phyloP scores from a whole-genome alignment of 345 rosid species.

The Viola odorata region DNA sequence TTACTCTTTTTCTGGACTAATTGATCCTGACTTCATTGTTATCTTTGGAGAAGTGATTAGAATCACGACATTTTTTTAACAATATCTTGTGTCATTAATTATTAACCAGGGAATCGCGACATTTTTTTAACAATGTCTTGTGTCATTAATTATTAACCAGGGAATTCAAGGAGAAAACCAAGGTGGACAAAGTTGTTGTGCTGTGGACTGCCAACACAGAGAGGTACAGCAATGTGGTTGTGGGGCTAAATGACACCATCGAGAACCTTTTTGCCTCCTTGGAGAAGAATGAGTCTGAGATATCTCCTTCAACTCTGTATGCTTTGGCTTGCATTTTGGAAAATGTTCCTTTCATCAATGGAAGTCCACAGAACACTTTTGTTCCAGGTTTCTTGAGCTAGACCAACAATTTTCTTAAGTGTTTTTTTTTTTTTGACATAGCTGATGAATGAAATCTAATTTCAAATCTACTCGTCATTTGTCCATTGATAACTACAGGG shows the following conservation, averaged over 20 bases:
- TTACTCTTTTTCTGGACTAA: slow-evolving; percentile 93
- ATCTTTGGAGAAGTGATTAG: too few relatives aligned
- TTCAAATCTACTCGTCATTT: too few relatives aligned
- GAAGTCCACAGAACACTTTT: slow-evolving; percentile 98
- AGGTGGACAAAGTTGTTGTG: slow-evolving; percentile 85
- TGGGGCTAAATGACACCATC: slow-evolving; percentile 81
- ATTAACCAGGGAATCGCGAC: slow-evolving; percentile 67
- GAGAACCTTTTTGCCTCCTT: slow-evolving; percentile 82
- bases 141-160: slow-evolving; percentile 31
- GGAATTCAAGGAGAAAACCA: slow-evolving; percentile 80
- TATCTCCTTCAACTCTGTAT: slow-evolving; percentile 88
- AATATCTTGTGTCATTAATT: too few relatives aligned
- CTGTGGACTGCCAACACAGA: slow-evolving; percentile 99
- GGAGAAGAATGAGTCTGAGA: slow-evolving; percentile 81
- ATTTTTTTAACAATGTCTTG: too few relatives aligned
- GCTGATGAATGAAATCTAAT: too few relatives aligned
- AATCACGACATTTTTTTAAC: too few relatives aligned
- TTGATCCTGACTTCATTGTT: slow-evolving; percentile 86
- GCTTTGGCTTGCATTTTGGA: slow-evolving; percentile 89
- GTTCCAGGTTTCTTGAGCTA: slow-evolving; percentile 64
- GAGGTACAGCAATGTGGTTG: slow-evolving; percentile 81
- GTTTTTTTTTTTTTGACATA: too few relatives aligned
- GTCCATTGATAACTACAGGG: slow-evolving; percentile 54
- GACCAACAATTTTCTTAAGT: too few relatives aligned
- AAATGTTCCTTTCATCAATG: slow-evolving; percentile 90